Conservation (phyloP, 805 yeast species). For the Teunomyces pallodes region DNA sequence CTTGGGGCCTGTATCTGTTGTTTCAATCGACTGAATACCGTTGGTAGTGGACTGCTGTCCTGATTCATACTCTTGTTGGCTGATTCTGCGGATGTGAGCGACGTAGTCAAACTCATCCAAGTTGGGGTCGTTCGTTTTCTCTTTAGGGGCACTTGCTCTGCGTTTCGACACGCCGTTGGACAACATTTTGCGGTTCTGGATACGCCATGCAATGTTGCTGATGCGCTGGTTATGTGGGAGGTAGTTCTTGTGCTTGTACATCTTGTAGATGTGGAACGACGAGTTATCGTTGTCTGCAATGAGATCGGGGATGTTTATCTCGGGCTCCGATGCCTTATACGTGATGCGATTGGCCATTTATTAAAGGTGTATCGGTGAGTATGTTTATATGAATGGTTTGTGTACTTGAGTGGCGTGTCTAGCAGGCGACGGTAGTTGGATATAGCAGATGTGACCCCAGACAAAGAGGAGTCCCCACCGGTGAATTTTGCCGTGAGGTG, state of each 20-base stretch:
- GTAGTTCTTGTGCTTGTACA: conserved; percentile 41
- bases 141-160: neutral
- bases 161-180: neutral
- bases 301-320: conserved; percentile 11
- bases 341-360: conserved; percentile 7
- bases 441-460: conserved; percentile 1
- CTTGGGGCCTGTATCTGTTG: neutral
- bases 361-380: neutral
- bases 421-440: neutral
- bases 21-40: no score
- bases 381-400: neutral
- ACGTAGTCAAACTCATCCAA: conserved; percentile 45
- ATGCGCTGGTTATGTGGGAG: conserved; percentile 43
- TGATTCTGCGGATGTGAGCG: conserved; percentile 41
- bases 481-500: conserved; percentile 2
- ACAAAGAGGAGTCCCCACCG: conserved; percentile 4
- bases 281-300: conserved; percentile 34
- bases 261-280: conserved; percentile 35
- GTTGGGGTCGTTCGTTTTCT: conserved; percentile 22
- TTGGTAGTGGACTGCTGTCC: neutral
- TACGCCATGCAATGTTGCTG: conserved; percentile 45
- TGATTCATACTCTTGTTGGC: conserved; percentile 33
- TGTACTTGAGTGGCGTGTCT: neutral
- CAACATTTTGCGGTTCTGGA: conserved; percentile 36
- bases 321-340: conserved; percentile 8